Conservation (phyloP, 2,329 filamentous ascomycete species). For the Metarhizium album region DNA sequence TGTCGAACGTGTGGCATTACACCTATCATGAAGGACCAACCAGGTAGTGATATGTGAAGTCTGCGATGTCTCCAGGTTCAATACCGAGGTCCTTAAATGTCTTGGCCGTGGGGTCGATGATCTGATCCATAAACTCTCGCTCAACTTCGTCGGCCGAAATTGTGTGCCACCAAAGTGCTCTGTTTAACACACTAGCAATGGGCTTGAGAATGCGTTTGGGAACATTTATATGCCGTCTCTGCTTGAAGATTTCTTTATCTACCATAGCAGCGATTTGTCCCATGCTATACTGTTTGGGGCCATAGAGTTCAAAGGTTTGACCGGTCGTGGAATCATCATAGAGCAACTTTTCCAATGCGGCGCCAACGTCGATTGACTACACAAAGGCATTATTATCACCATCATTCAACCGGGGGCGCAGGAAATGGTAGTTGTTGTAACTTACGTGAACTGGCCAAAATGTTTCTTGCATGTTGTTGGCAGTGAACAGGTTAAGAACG, state of each 20-base stretch:
- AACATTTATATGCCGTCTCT: slow-evolving; percentile 81
- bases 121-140: slow-evolving; percentile 85
- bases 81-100: slow-evolving; percentile 92
- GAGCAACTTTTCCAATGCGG: slow-evolving; percentile 79
- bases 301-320: slow-evolving; percentile 90
- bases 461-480: slow-evolving; percentile 87
- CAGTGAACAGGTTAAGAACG: slow-evolving; percentile 70
- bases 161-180: slow-evolving; percentile 78
- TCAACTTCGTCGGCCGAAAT: slow-evolving; percentile 78
- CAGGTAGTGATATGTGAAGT: slow-evolving; percentile 88
- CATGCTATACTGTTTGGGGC: slow-evolving; percentile 85
- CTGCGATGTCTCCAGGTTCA: slow-evolving; percentile 73
- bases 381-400: background rate
- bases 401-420: background rate
- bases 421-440: slow-evolving; percentile 4
- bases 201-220: slow-evolving; percentile 74
- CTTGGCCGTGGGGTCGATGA: slow-evolving; percentile 83
- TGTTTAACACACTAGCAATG: slow-evolving; percentile 63
- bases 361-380: slow-evolving; percentile 79
- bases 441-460: slow-evolving; percentile 84
- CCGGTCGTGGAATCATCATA: slow-evolving; percentile 83
- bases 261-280: slow-evolving; percentile 79
- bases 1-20: background rate
- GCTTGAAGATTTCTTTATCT: slow-evolving; percentile 85
- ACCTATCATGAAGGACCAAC: slow-evolving; percentile 35